phyloP scores from a whole-genome alignment of 2,329 filamentous ascomycete species.

The Lachnellula subtilissima region DNA sequence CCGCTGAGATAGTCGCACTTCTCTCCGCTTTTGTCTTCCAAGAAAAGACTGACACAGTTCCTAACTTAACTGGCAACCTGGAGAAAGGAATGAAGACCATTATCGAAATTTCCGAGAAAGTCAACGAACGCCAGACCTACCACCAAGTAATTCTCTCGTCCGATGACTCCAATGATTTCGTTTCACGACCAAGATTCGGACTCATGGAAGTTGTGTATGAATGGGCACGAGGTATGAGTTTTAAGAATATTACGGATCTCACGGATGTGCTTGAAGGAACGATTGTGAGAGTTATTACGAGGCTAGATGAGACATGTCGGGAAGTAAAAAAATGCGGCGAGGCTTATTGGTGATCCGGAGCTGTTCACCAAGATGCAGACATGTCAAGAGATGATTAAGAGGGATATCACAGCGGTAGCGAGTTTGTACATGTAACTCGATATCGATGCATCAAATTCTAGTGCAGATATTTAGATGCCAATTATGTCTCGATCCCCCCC shows the following conservation, averaged over 20 bases:
- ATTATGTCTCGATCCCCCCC: not conserved
- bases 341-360: constrained; percentile 89
- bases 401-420: constrained; percentile 88
- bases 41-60: constrained; percentile 82
- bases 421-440: constrained; percentile 72
- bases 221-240: constrained; percentile 96
- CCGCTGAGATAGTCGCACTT: constrained; percentile 91
- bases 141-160: constrained; percentile 88
- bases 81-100: constrained; percentile 82
- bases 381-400: constrained; percentile 95
- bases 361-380: constrained; percentile 95
- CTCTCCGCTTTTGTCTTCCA: constrained; percentile 96
- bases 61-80: constrained; percentile 75
- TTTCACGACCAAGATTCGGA: constrained; percentile 80
- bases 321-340: constrained; percentile 97
- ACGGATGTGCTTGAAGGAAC: constrained; percentile 97
- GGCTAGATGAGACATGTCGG: constrained; percentile 90
- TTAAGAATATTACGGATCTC: constrained; percentile 93
- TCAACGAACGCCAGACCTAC: constrained; percentile 82
- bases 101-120: constrained; percentile 83
- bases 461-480: not conserved
- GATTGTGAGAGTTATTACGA: constrained; percentile 89
- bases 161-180: constrained; percentile 91
- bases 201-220: constrained; percentile 98
- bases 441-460: not conserved